Base-by-base conservation (phyloP, 1,284 basidiomycete species). In the Prillingera fragicola region DNA sequence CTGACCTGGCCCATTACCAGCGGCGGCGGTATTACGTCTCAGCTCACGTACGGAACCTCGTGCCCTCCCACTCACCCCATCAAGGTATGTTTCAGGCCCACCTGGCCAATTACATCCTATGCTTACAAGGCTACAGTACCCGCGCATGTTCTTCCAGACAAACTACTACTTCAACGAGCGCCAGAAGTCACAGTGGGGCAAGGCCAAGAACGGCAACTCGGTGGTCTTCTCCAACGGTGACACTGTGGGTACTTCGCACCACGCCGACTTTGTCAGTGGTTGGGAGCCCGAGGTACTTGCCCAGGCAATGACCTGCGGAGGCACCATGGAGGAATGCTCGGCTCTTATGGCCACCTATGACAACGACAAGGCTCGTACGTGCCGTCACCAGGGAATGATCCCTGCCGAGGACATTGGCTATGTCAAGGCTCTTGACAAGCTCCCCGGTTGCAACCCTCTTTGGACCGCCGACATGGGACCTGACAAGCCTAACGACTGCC, bases 1-100 rank as follows among this genome's bases (percentile, higher is more conserved):
- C 60, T 68, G 57, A 49, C 60, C 6, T 68, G 59, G 59, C 64
- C 65, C 4, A 37, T 56, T 18, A 43, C 21, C 8, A n/a, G 10
- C 1, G 42, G 38, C 8, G 49, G 45, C n/a, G 52, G 35, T 46
- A 45, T 27, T 34, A 64, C 64, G 29, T 31, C 29, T 8, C 29
- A 31, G n/a, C 7, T 31, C 7, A 31, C 29, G 29, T 69, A 69
- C 54, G 65, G 65, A 5, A 56, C 60, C 37, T 5, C n/a, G 29
- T 31, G 29, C 29, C 29, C 29, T 13, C 7, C 14, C n/a, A 17
- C 29, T 10, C 29, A 31, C 29, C 29, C 29, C 3, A 13, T 31
- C 29, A 31, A 31, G n/a, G n/a, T n/a, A n/a, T n/a, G n/a, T n/a
- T n/a, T n/a, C n/a, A n/a, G n/a, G n/a, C n/a, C n/a, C n/a, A n/a